A percentile compares a stretch with the other conserved stretches of the same genome.
phyloP scores from a whole-genome alignment of 2,329 filamentous ascomycete species.

The Didymella exigua region DNA sequence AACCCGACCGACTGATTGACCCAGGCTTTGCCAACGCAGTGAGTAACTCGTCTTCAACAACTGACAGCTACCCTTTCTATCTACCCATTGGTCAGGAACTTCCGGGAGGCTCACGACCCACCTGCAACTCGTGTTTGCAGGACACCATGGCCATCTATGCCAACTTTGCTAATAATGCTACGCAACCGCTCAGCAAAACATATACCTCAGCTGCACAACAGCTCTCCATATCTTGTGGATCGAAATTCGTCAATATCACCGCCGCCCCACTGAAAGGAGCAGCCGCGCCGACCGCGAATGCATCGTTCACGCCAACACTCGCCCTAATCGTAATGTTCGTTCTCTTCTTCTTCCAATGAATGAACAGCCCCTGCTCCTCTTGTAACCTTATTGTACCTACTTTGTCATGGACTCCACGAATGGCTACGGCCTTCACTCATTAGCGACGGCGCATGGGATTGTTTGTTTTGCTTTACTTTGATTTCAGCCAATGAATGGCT shows the following conservation, averaged over 20 bases:
- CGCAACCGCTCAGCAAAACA: conserved; percentile 68
- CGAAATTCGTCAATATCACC: conserved; percentile 59
- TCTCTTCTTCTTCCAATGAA: conserved; percentile 41
- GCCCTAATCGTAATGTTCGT: conserved; percentile 45
- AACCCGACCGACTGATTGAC: conserved; percentile 8
- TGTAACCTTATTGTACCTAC: conserved; percentile 30
- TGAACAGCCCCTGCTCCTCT: conserved; percentile 12
- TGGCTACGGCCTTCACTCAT: conserved; percentile 35
- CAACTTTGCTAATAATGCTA: conserved; percentile 67
- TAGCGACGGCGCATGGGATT: conserved; percentile 45
- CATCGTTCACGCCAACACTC: conserved; percentile 37
- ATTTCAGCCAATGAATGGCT: conserved; percentile 10
- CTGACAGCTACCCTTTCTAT: conserved; percentile 83
- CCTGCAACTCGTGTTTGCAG: conserved; percentile 75
- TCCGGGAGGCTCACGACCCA: conserved; percentile 69
- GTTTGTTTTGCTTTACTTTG: conserved; percentile 21
- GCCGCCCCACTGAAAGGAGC: conserved; percentile 50
- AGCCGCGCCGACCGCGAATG: conserved; percentile 27
- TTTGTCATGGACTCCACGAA: conserved; percentile 24
- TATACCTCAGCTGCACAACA: conserved; percentile 75
- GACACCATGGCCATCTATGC: conserved; percentile 84
- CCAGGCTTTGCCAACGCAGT: conserved; percentile 77
- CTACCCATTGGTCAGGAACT: conserved; percentile 77
- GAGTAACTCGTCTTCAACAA: conserved; percentile 72
- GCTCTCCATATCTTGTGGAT: conserved; percentile 70